Evolutionary conservation across 2,329 filamentous ascomycete genomes (phyloP).

Genomic region (Diaporthe capsici): DNA sequence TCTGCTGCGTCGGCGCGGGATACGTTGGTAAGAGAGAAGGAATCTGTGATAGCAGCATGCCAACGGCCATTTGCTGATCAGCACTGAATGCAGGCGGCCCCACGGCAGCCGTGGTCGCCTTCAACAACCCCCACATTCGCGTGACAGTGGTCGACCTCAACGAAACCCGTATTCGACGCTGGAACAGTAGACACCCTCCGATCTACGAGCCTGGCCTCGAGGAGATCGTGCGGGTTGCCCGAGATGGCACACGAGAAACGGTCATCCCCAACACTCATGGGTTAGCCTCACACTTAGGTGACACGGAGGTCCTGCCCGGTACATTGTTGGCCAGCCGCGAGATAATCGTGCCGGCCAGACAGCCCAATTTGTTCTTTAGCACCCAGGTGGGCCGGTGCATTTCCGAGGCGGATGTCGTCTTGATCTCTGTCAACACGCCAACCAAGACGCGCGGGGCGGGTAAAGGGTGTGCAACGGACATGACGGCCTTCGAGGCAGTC

Average conservation of each 20-base stretch:
- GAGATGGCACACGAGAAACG: slow-evolving; percentile 68
- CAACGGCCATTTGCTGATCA: neutral
- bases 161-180: slow-evolving; percentile 74
- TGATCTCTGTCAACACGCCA: slow-evolving; percentile 84
- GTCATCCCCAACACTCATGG: slow-evolving; percentile 55
- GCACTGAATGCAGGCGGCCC: slow-evolving; percentile 70
- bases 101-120: slow-evolving; percentile 81
- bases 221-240: slow-evolving; percentile 75
- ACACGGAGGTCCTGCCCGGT: neutral
- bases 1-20: slow-evolving; percentile 82
- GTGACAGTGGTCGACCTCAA: slow-evolving; percentile 84
- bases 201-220: slow-evolving; percentile 82
- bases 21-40: slow-evolving; percentile 75
- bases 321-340: neutral
- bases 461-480: slow-evolving; percentile 79
- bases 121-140: slow-evolving; percentile 77
- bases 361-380: slow-evolving; percentile 81
- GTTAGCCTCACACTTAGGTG: neutral
- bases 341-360: slow-evolving; percentile 57
- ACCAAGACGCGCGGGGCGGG: slow-evolving; percentile 80
- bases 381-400: slow-evolving; percentile 75
- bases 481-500: slow-evolving; percentile 80
- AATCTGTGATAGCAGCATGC: too few species aligned
- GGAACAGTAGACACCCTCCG: slow-evolving; percentile 81
- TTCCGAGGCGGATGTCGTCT: slow-evolving; percentile 77